phyloP scores from a whole-genome alignment of 495 filamentous ascomycete species.

The Aspergillus nidulans region DNA sequence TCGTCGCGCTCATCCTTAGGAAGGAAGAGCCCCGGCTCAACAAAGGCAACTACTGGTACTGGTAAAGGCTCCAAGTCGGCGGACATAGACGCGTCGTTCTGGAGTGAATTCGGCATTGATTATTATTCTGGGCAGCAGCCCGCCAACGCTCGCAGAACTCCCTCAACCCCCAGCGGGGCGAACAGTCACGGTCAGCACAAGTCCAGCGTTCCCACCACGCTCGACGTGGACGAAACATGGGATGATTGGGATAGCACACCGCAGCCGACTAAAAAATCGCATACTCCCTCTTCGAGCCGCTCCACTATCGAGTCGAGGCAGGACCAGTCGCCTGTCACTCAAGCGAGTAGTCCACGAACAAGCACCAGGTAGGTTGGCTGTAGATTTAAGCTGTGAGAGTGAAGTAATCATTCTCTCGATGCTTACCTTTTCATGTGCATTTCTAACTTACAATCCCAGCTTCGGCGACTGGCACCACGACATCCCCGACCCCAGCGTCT shows the following conservation, averaged over 20 bases:
- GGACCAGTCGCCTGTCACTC: constrained; percentile 44
- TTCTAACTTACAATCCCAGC: constrained; percentile 20
- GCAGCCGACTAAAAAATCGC: constrained; percentile 34
- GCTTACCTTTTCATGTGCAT: neutral
- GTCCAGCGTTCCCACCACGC: constrained; percentile 31
- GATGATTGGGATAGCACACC: constrained; percentile 67
- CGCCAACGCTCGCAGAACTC: constrained; percentile 30
- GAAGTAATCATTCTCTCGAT: constrained; percentile 15
- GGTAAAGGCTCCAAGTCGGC: constrained; percentile 46
- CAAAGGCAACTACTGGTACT: constrained; percentile 37
- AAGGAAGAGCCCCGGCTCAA: constrained; percentile 28
- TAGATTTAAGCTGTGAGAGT: constrained; percentile 9
- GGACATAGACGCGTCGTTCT: constrained; percentile 46
- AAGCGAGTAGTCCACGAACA: constrained; percentile 46
- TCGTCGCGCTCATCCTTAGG: constrained; percentile 36
- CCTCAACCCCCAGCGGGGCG: constrained; percentile 30
- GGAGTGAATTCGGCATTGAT: constrained; percentile 54
- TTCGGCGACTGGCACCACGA: constrained; percentile 43
- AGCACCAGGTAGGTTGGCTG: constrained; percentile 46
- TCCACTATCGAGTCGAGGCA: constrained; percentile 43
- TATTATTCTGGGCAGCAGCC: constrained; percentile 44
- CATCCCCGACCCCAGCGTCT: constrained; percentile 32
- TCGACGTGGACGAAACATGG: constrained; percentile 66
- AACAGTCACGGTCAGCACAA: constrained; percentile 16
- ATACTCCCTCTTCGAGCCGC: constrained; percentile 45